Evolutionary conservation across 345 rosid species (phyloP), one percentile per base, ranked within the genome.

Genomic region (Moringa oleifera): DNA sequence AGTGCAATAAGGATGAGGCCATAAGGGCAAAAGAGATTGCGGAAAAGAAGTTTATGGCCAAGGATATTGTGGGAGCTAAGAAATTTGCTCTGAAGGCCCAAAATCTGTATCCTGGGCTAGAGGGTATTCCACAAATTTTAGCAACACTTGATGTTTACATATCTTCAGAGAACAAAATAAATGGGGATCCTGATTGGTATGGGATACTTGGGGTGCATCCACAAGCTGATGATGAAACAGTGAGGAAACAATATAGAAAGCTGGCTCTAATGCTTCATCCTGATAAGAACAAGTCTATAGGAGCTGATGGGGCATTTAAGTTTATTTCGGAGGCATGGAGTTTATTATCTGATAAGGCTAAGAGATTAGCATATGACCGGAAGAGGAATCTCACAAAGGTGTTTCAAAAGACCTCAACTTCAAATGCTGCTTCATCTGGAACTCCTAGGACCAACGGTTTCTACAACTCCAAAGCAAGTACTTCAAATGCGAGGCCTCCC

Each of bases 231-330:
- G 72, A 71, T 36, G 92, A 83, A 24, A 68, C 80, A 0, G 70
- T 83, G 64, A 80, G 77, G 77, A 86, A 67, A 59, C 83, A 83
- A 58, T 86, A 86, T 50, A 74, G 83, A 73, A 86, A 80, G 81
- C 72, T 82, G 51, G 94, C 88, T 50, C 70, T 87, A 25, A 60
- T 68, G 73, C 85, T 87, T 36, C 95, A 87, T 53, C 95, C 95
- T 0, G 95, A 87, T 65, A 83, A 78, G 53, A 88, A 88, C 72
- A 83, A 71, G 64, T 79, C 85, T 53, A 0, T 77, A 4, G 91
- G 89, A 66, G 83, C 87, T 20, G 91, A 88, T 62, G 89, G 91
- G 61, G 91, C 95, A 1, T 88, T 88, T 67, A 81, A 85, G 56
- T 71, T 74, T 57, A 67, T 83, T 24, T 72, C 83, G 0, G 82